phyloP scores from a whole-genome alignment of 2,329 filamentous ascomycete genomes.

The Emmonsia crescens region DNA sequence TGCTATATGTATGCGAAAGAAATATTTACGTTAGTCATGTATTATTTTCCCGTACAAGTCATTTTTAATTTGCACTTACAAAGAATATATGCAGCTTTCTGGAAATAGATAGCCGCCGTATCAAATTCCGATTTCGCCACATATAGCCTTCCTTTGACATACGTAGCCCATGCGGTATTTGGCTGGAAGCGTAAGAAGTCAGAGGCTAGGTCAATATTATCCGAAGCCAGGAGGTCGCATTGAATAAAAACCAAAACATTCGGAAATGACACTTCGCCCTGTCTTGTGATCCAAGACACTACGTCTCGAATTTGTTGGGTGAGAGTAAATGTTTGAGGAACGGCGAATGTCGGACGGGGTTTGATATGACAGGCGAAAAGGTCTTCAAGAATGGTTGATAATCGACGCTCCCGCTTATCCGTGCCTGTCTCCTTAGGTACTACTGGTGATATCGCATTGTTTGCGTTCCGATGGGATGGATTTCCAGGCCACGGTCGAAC shows the following conservation, averaged over 20 bases:
- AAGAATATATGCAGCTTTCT: slow-evolving; percentile 70
- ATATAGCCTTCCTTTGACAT: slow-evolving; percentile 72
- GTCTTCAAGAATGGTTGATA: slow-evolving; percentile 33
- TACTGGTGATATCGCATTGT: slow-evolving; percentile 22
- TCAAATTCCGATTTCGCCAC: slow-evolving; percentile 64
- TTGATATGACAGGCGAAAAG: slow-evolving; percentile 35
- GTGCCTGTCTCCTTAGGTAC: slow-evolving; percentile 6
- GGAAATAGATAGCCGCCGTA: slow-evolving; percentile 64
- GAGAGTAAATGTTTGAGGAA: slow-evolving; percentile 33
- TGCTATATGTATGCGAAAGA: slow-evolving; percentile 18
- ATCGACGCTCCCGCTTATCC: slow-evolving; percentile 15
- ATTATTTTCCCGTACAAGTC: not conserved
- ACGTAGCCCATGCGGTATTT: slow-evolving; percentile 51
- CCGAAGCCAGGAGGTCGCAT: slow-evolving; percentile 55
- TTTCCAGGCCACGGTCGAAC: slow-evolving; percentile 25
- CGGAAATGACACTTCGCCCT: slow-evolving; percentile 45
- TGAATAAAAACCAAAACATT: slow-evolving; percentile 57
- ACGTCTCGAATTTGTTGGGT: slow-evolving; percentile 35
- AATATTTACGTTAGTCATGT: slow-evolving; percentile 7
- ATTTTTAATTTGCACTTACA: slow-evolving; percentile 45
- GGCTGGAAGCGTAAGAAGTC: slow-evolving; percentile 57
- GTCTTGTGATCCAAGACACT: slow-evolving; percentile 38
- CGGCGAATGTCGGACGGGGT: slow-evolving; percentile 29
- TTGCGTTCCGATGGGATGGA: slow-evolving; percentile 10
- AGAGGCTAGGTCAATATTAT: slow-evolving; percentile 53